Percentiles rank a stretch among this genome's conserved stretches.
phyloP scores from a whole-genome alignment of 106 monocot species.

The Apostasia ramifera region DNA sequence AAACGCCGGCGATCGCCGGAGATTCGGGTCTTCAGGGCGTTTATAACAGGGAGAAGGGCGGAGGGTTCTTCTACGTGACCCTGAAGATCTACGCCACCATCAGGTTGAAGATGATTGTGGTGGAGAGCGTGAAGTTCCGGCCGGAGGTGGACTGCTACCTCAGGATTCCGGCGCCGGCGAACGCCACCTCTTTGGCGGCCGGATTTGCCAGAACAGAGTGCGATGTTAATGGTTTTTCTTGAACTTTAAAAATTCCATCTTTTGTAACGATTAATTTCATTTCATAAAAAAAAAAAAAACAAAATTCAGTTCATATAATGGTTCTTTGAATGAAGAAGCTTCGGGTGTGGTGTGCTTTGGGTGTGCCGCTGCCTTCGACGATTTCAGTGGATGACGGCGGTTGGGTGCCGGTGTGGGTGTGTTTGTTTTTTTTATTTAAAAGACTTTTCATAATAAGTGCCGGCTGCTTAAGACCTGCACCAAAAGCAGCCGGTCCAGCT shows the following conservation, averaged over 20 bases:
- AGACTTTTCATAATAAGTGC: too few species aligned
- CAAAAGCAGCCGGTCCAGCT: too few species aligned
- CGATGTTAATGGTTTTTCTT: slow-evolving; percentile 6
- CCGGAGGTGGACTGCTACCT: slow-evolving; percentile 22
- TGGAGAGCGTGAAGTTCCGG: slow-evolving; percentile 18
- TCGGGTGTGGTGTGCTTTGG: too few species aligned
- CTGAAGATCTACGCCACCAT: slow-evolving; percentile 17
- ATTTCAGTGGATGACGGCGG: too few species aligned
- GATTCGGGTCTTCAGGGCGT: not conserved
- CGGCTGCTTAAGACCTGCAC: too few species aligned
- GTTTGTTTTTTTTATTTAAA: too few species aligned
- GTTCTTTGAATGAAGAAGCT: too few species aligned
- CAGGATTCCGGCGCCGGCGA: slow-evolving; percentile 16
- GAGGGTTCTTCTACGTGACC: slow-evolving; percentile 13
- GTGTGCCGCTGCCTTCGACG: too few species aligned
- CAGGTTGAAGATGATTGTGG: slow-evolving; percentile 22
- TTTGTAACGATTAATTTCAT: too few species aligned
- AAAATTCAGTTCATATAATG: too few species aligned
- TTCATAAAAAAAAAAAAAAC: too few species aligned
- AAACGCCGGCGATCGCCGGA: slow-evolving; percentile 1
- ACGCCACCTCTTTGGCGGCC: not conserved
- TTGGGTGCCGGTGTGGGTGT: too few species aligned
- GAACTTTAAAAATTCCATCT: not conserved
- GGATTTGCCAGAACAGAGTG: slow-evolving; percentile 15
- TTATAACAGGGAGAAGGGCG: slow-evolving; percentile 12